phyloP scores from a whole-genome alignment of 2,329 filamentous ascomycete genomes.

The Penicillium sp. region DNA sequence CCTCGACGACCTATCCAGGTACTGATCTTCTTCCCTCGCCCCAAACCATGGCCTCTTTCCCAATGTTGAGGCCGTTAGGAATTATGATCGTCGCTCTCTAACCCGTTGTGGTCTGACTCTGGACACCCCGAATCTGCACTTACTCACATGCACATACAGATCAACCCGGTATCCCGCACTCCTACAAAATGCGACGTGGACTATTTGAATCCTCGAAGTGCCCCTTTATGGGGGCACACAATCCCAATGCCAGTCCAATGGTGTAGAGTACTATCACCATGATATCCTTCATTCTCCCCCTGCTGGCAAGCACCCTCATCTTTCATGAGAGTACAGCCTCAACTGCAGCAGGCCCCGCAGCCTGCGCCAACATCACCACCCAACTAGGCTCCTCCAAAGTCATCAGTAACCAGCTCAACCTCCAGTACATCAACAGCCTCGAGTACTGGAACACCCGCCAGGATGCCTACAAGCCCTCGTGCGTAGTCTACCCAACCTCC shows the following conservation, averaged over 20 bases:
- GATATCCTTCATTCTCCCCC: slow-evolving; percentile 6
- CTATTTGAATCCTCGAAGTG: slow-evolving; percentile 2
- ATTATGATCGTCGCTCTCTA: not conserved
- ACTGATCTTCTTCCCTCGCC: not conserved
- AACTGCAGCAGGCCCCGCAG: slow-evolving; percentile 10
- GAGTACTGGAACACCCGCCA: slow-evolving; percentile 33
- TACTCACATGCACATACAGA: not conserved
- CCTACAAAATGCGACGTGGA: not conserved
- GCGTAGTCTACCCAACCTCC: slow-evolving; percentile 28
- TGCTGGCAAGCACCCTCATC: slow-evolving; percentile 17
- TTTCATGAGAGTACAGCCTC: slow-evolving; percentile 8
- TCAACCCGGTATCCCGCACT: not conserved
- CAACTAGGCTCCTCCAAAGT: slow-evolving; percentile 37
- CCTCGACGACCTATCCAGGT: not conserved
- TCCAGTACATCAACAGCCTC: slow-evolving; percentile 21
- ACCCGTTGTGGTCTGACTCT: not conserved
- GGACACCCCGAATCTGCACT: not conserved
- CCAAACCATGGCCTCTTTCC: not conserved
- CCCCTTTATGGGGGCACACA: not conserved
- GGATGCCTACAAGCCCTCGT: slow-evolving; percentile 29
- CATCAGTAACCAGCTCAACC: slow-evolving; percentile 16
- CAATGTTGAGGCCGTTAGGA: not conserved
- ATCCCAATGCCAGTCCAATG: not conserved
- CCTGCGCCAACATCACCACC: slow-evolving; percentile 57
- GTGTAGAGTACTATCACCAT: not conserved